Evolutionary conservation across 2,329 filamentous ascomycete genomes (phyloP).

Genomic region (Botryosphaeria dothidea): DNA sequence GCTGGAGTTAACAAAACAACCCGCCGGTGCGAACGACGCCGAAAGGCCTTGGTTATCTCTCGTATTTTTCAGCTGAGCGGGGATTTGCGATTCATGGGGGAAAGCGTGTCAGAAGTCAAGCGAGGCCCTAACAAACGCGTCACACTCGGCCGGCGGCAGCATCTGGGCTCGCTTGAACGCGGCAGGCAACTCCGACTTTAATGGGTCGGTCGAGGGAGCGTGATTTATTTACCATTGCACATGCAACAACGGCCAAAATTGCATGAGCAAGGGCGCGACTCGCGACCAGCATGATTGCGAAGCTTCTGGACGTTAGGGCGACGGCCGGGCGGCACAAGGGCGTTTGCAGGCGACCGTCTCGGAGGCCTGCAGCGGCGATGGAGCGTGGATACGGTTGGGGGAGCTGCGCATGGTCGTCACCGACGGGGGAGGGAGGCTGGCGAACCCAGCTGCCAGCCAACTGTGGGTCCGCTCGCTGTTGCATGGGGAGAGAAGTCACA

Average conservation of each 20-base stretch:
- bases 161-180: conserved; percentile 9
- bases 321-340: too few relatives aligned
- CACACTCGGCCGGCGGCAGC: neutral
- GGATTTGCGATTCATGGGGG: neutral
- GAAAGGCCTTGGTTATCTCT: neutral
- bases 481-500: neutral
- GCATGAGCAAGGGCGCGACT: neutral
- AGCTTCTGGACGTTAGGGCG: conserved; percentile 7
- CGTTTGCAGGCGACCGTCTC: neutral
- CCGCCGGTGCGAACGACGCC: neutral
- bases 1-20: neutral
- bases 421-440: neutral
- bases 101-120: too few relatives aligned
- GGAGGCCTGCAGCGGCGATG: conserved; percentile 3
- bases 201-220: conserved; percentile 10
- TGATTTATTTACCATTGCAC: conserved; percentile 14
- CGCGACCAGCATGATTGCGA: neutral
- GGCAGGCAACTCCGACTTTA: conserved; percentile 10
- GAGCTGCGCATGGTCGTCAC: neutral
- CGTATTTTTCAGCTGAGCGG: conserved; percentile 15
- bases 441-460: neutral
- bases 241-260: conserved; percentile 3
- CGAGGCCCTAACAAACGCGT: neutral
- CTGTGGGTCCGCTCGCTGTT: neutral
- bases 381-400: neutral